These are phyloP conservation scores for Platanus orientalis DNA, from an alignment of 164 flowering plant species.

Conservation along the genomic window DNA sequence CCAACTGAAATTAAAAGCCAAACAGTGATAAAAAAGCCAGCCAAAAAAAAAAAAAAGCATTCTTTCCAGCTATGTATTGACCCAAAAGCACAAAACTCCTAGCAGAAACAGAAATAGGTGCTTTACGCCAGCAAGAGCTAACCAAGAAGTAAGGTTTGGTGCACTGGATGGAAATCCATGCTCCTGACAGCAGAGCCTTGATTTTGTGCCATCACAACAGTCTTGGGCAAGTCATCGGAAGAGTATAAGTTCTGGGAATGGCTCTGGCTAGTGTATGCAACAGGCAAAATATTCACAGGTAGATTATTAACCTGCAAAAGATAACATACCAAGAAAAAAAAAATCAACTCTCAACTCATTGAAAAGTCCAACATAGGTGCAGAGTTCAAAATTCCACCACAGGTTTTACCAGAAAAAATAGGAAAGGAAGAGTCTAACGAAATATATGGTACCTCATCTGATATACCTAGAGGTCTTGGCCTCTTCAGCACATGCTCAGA, in stretches of 20 bases:
- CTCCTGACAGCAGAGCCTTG: constrained; percentile 61
- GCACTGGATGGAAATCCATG: constrained; percentile 66
- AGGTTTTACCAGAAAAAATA: background rate
- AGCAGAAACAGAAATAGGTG: background rate
- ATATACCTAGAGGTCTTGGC: constrained; percentile 45
- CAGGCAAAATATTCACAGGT: constrained; percentile 54
- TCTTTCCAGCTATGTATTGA: too few relatives aligned
- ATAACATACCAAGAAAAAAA: background rate
- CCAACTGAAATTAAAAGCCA: constrained; percentile 26
- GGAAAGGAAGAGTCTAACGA: background rate
- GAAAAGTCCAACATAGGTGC: background rate
- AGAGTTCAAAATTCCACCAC: too few relatives aligned
- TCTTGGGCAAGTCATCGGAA: constrained; percentile 61
- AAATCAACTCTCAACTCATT: background rate
- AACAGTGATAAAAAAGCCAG: constrained; percentile 6
- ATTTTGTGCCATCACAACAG: constrained; percentile 35
- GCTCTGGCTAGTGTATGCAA: constrained; percentile 39
- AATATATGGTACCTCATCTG: constrained; percentile 45
- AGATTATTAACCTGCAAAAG: constrained; percentile 43
- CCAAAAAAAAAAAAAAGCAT: background rate
- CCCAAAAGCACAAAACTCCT: background rate
- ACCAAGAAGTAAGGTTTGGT: constrained; percentile 62
- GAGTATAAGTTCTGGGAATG: constrained; percentile 54
- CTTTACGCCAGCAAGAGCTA: constrained; percentile 9
- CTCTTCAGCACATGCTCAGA: constrained; percentile 65